Evolutionary conservation across 768 basidiomycete genomes (phyloP), one percentile per base, ranked within the genome.

Genomic region (Pholiota microspora): DNA sequence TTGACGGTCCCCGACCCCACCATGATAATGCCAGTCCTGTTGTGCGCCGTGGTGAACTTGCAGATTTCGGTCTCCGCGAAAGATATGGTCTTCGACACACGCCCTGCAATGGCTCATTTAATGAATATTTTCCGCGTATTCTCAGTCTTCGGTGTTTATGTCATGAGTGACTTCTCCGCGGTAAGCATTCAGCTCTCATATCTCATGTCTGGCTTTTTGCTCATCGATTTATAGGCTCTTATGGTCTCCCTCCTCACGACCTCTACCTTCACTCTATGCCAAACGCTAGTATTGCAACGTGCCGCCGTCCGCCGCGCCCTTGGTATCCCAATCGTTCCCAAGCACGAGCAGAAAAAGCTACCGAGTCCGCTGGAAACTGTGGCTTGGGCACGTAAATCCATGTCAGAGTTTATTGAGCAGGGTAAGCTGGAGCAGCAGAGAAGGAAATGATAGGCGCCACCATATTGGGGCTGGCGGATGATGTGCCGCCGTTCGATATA

Each of bases 1-100:
- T 71, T 98, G 59, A 92, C 93, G 0, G 67, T 77, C 2, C 66
- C 83, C n/a, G 91, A 92, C 65, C 92, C 94, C 10, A 84, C 80
- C 49, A 88, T 81, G 60, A 69, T 89, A 21, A 73, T 98, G 40
- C 94, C 95, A 0, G 25, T 71, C 78, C 15, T 74, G 71, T 56
- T 82, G 80, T 56, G 75, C 75, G 58, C 73, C 76, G 31, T 70
- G n/a, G 86, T 92, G 53, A 87, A 93, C 57, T 29, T 78, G 7
- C 89, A 92, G 59, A 80, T 95, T 34, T 69, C 75, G 64, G 91
- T 78, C 51, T 67, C 73, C 77, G 83, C 71, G 62, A 71, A 77
- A 75, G 78, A 82, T 62, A 68, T 82, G 70, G 72, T 86, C 76
- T 69, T 80, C 69, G 60, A 73, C 53, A 60, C 77, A 42, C 73